Percentiles rank a stretch among this genome's conserved stretches.
These are phyloP conservation scores for Sphagnum magellanicum DNA, from an alignment of 228 moss, liverwort and hornwort genomes.

Conservation along the genomic window DNA sequence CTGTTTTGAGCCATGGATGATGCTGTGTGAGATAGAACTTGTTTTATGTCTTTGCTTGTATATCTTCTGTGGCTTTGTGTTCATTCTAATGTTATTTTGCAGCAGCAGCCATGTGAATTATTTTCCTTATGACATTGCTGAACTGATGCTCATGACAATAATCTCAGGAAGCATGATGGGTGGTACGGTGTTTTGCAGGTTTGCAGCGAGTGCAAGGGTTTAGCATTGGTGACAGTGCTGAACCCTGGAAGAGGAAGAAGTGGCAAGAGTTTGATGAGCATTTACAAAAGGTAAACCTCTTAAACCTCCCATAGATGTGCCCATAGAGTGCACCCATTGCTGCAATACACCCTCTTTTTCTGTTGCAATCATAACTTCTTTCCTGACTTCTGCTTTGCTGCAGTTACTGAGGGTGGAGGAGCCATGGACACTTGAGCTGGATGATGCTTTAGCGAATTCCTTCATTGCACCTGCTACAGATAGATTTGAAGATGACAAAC, in stretches of 20 bases:
- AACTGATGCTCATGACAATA: too few species aligned
- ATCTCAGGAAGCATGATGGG: too few species aligned
- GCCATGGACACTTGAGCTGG: conserved; percentile 68
- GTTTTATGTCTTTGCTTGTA: too few species aligned
- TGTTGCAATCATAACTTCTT: too few species aligned
- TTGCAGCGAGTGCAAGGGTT: conserved; percentile 72
- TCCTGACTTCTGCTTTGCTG: conserved; percentile 4
- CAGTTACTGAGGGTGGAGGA: conserved; percentile 74
- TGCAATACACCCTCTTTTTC: too few species aligned
- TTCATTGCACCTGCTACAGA: conserved; percentile 79
- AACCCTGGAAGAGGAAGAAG: conserved; percentile 54
- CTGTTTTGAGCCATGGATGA: too few species aligned
- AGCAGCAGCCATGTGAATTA: too few species aligned
- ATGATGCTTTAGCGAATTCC: conserved; percentile 80
- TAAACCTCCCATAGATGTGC: background rate
- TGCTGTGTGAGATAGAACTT: too few species aligned
- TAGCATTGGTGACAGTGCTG: conserved; percentile 77
- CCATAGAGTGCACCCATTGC: too few species aligned
- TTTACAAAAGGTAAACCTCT: conserved; percentile 45
- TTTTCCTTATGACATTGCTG: too few species aligned
- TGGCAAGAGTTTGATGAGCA: conserved; percentile 69
- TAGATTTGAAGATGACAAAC: conserved; percentile 49
- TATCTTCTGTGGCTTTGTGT: too few species aligned
- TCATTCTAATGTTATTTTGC: too few species aligned
- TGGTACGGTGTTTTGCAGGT: conserved; percentile 22